Conservation (phyloP, 2,329 filamentous ascomycete genomes). For the Boeremia lycopersici region DNA sequence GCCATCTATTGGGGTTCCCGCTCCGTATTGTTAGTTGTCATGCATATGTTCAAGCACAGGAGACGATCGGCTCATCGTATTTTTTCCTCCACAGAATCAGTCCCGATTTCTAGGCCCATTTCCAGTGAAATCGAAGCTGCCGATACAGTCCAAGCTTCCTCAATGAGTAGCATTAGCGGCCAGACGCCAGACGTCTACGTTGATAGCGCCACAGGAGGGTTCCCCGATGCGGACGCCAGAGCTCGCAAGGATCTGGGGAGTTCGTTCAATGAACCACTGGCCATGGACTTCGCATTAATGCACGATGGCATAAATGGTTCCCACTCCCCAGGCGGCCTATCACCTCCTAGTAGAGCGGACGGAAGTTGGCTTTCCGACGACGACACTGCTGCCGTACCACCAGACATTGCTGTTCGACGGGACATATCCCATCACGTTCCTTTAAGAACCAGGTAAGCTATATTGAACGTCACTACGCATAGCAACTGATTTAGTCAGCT, state of each 20-base stretch:
- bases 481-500: constrained; percentile 27
- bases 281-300: constrained; percentile 38
- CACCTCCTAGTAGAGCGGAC: constrained; percentile 17
- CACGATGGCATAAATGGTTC: constrained; percentile 30
- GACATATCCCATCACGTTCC: constrained; percentile 43
- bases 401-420: constrained; percentile 41
- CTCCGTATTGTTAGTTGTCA: constrained; percentile 4
- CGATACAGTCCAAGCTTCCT: constrained; percentile 28
- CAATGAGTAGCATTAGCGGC: constrained; percentile 34
- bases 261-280: constrained; percentile 38
- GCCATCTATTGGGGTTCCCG: constrained; percentile 6
- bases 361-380: constrained; percentile 37
- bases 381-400: constrained; percentile 38
- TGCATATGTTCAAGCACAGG: constrained; percentile 40
- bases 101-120: constrained; percentile 20
- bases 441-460: constrained; percentile 42
- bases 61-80: constrained; percentile 40
- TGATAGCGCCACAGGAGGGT: constrained; percentile 36
- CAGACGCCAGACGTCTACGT: constrained; percentile 25
- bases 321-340: constrained; percentile 24
- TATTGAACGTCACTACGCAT: not conserved
- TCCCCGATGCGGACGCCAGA: constrained; percentile 23
- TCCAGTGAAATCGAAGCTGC: constrained; percentile 15
- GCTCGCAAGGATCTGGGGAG: constrained; percentile 23
- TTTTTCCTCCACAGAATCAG: constrained; percentile 34